Base-by-base conservation (phyloP, 371 early-diverging fungal species). In the Rhizomucor pusillus region DNA sequence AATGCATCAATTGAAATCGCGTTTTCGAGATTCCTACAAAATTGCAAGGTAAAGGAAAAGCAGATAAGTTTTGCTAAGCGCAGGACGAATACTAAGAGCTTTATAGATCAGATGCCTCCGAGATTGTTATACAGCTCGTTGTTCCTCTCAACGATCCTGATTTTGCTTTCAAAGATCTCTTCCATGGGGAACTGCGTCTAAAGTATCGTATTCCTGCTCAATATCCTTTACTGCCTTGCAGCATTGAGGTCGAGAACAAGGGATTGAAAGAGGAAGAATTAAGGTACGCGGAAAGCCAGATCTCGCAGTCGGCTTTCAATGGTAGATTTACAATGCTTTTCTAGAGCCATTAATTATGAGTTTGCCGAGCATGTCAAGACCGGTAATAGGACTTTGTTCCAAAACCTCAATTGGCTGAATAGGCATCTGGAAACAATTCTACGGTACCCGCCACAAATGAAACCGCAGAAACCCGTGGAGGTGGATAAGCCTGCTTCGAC, bases 401-500 rank as follows among this genome's bases (percentile, higher is more conserved):
- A 81, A 39, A 69, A 79, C 1, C 45, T 85, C 23, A 88, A 88
- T 55, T 88, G 87, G 80, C 65, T 90, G 13, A 87, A 88, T 47
- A 67, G 79, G 7, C 58, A 86, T 36, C 59, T 87, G 45, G 60
- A 65, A 25, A 14, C 18, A 6, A 47, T 68, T 12, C 20, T 65
- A 0, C 55, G 41, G 19, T 37, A 56, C n/a, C 70, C 67, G 50
- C 63, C 57, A 16, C 36, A 57, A 2, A 33, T 45, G 34, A 16
- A 22, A 41, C 12, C 48, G 35, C 47, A 23, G 14, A 34, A 50
- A 16, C 50, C 14, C 43, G 33, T 36, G 40, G 51, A 45, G n/a
- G 19, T 7, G 3, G 29, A 29, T 29, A 29, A 29, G 7, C 7
- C 29, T 3, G 7, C 29, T 29, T 29, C 29, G 7, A 29, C 5